Conservation (phyloP, 2,329 filamentous ascomycete genomes). For the Macrophomina pseudophaseolina region DNA sequence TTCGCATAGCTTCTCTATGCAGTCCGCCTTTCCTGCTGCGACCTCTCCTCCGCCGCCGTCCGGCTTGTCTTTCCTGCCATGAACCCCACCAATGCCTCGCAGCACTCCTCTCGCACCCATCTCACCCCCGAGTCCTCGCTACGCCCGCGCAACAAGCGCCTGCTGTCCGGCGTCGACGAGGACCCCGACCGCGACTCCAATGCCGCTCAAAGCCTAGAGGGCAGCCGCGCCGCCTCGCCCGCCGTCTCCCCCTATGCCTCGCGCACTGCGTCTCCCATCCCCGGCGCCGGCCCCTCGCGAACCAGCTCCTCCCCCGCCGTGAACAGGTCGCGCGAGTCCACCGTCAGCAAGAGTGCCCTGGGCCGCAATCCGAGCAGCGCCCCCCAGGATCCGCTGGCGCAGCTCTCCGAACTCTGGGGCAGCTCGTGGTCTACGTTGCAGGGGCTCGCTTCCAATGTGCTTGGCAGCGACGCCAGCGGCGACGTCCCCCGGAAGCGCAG, state of each 20-base stretch:
- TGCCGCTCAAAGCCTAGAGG: conserved; percentile 7
- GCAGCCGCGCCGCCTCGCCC: conserved; percentile 38
- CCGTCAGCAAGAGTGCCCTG: conserved; percentile 5
- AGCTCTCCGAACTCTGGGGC: conserved; percentile 53
- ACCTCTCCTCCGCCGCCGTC: conserved; percentile 17
- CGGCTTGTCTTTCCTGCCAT: conserved; percentile 35
- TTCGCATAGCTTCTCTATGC: conserved; percentile 23
- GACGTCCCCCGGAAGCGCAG: conserved; percentile 39
- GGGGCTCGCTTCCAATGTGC: conserved; percentile 54
- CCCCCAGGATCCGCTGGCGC: conserved; percentile 35
- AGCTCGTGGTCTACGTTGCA: conserved; percentile 56
- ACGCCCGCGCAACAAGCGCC: conserved; percentile 52
- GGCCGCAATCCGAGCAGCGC: conserved; percentile 28
- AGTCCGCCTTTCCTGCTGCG: not conserved
- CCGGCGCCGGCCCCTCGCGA: conserved; percentile 43
- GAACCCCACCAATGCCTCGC: conserved; percentile 47
- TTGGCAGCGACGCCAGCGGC: conserved; percentile 39
- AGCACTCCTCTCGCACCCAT: conserved; percentile 47
- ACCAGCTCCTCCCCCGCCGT: conserved; percentile 35
- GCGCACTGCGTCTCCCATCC: conserved; percentile 49
- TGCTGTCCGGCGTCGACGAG: conserved; percentile 55
- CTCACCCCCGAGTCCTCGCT: conserved; percentile 46
- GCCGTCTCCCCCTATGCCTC: conserved; percentile 46
- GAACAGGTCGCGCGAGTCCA: conserved; percentile 5
- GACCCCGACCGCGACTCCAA: conserved; percentile 30